Percentiles rank a stretch among this genome's conserved stretches.
phyloP scores from a whole-genome alignment of 805 yeast genomes.

The Starmerella apis region DNA sequence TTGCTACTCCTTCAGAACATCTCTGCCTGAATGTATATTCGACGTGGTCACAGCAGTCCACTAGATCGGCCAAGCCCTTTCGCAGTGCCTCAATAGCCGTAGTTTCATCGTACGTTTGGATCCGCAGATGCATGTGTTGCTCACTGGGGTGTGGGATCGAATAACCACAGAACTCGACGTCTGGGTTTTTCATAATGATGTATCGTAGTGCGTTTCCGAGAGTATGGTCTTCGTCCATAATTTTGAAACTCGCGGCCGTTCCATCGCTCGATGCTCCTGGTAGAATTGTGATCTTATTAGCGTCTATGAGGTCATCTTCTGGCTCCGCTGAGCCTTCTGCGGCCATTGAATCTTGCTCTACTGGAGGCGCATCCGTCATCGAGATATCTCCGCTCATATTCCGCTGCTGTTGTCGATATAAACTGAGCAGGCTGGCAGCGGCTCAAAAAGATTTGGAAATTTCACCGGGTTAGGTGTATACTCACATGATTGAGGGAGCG shows the following conservation, averaged over 20 bases:
- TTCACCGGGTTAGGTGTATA: background rate
- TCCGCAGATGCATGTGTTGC: conserved; percentile 74
- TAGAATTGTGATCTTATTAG: conserved; percentile 24
- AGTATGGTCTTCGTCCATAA: conserved; percentile 90
- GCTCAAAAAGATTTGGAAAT: conserved; percentile 4
- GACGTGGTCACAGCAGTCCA: conserved; percentile 70
- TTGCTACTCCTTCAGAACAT: conserved; percentile 38
- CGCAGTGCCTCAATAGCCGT: conserved; percentile 90
- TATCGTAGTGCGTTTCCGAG: conserved; percentile 88
- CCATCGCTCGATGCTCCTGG: conserved; percentile 84
- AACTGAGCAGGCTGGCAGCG: background rate
- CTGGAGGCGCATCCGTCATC: conserved; percentile 15
- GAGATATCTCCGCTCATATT: conserved; percentile 17
- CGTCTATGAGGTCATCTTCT: conserved; percentile 7
- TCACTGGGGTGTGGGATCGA: conserved; percentile 98
- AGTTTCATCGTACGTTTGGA: conserved; percentile 77
- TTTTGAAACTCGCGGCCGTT: conserved; percentile 87
- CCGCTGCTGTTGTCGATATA: background rate
- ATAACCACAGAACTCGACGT: conserved; percentile 96
- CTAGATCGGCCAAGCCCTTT: conserved; percentile 77
- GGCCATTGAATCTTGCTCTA: background rate
- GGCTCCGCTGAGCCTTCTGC: background rate
- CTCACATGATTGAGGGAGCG: background rate
- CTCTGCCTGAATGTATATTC: conserved; percentile 67
- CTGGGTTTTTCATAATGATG: conserved; percentile 93